Conservation (phyloP, 306 rosid genomes). For the Begonia fuchsioides region DNA sequence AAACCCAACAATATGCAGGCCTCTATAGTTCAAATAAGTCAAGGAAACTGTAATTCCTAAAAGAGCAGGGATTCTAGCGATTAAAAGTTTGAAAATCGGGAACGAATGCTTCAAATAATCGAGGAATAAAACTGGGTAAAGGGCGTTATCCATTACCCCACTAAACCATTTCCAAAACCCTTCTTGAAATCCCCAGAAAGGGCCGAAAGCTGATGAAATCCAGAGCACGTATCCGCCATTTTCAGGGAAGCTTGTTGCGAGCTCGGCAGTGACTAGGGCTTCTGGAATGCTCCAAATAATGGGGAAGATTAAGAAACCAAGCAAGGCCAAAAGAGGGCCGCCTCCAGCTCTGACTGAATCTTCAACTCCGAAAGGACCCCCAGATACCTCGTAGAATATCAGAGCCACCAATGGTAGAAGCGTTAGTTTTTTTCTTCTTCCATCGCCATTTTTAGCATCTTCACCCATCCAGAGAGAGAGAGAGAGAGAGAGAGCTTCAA, state of each 20-base stretch:
- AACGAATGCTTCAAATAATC: slow-evolving; percentile 74
- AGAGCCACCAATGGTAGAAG: slow-evolving; percentile 70
- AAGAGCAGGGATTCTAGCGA: slow-evolving; percentile 61
- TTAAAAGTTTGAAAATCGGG: slow-evolving; percentile 31
- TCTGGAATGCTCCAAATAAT: slow-evolving; percentile 82
- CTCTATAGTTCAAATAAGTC: slow-evolving; percentile 69
- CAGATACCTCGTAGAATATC: slow-evolving; percentile 86
- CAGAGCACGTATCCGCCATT: slow-evolving; percentile 82
- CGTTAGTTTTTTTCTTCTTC: slow-evolving; percentile 45
- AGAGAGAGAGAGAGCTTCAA: slow-evolving; percentile 1
- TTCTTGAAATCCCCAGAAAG: slow-evolving; percentile 88
- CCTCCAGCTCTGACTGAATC: slow-evolving; percentile 71
- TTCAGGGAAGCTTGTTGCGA: slow-evolving; percentile 66
- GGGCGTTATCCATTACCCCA: slow-evolving; percentile 91
- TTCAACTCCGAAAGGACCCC: slow-evolving; percentile 85
- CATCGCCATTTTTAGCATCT: slow-evolving; percentile 15
- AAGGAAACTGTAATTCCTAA: slow-evolving; percentile 46
- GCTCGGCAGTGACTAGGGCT: slow-evolving; percentile 82
- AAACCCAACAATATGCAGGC: slow-evolving; percentile 73
- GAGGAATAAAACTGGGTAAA: slow-evolving; percentile 75
- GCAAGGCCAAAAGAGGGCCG: slow-evolving; percentile 63
- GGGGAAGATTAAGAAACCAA: slow-evolving; percentile 70
- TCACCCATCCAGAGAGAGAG: slow-evolving; percentile 25
- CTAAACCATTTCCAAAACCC: slow-evolving; percentile 95
- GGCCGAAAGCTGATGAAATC: slow-evolving; percentile 73